Conservation (phyloP, 1,284 basidiomycete species). For the Tetrapyrgos nigripes region DNA sequence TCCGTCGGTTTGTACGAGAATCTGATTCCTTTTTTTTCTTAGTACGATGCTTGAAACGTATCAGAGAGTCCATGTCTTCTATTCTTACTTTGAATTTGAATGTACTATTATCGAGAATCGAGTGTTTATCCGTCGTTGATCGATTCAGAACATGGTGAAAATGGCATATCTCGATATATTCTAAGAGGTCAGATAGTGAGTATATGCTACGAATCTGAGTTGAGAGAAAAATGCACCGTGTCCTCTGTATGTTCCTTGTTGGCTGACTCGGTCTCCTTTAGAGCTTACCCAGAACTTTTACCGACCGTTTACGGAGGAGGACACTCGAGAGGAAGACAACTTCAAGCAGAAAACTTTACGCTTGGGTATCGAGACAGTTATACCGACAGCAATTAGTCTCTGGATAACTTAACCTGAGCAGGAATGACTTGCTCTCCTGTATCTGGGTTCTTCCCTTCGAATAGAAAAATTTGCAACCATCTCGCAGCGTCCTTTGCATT, state of each 20-base stretch:
- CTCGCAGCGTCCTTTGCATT: conserved; percentile 24
- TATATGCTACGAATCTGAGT: too few relatives aligned
- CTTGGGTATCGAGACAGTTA: conserved; percentile 18
- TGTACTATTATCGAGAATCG: too few relatives aligned
- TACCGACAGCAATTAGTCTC: conserved; percentile 18
- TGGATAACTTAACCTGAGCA: conserved; percentile 17
- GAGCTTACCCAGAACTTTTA: conserved; percentile 17
- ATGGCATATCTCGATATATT: neutral
- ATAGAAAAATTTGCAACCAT: conserved; percentile 26
- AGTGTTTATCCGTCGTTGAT: too few relatives aligned
- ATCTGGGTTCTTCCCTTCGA: conserved; percentile 20
- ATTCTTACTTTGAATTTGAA: too few relatives aligned
- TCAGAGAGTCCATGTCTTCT: too few relatives aligned
- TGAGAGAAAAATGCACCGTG: conserved; percentile 9
- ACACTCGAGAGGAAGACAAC: too few relatives aligned
- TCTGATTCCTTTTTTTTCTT: neutral
- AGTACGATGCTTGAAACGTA: conserved; percentile 7
- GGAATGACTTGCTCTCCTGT: conserved; percentile 24
- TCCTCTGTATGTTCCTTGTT: conserved; percentile 18
- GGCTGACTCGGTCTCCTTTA: conserved; percentile 14
- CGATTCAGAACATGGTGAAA: neutral
- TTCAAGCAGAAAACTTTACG: conserved; percentile 9
- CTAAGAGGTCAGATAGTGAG: too few relatives aligned
- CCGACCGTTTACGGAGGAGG: conserved; percentile 8
- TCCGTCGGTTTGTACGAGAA: neutral